Evolutionary conservation across 768 basidiomycete genomes (phyloP), one percentile per base, ranked within the genome.

Genomic region (Lentinula boryana): DNA sequence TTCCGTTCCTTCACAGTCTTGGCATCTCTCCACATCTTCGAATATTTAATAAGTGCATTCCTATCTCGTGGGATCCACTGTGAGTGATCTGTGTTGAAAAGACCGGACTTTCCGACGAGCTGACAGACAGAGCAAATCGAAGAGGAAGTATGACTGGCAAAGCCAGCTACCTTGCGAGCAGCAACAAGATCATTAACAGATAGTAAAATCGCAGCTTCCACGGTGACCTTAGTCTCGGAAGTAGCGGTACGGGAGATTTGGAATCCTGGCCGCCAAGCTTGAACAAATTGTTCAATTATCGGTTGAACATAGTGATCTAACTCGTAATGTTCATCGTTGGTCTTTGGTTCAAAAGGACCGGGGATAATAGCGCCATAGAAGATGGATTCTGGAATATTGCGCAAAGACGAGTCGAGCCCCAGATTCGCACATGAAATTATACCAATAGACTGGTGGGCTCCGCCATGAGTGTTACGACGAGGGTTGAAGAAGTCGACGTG

Each of bases 331-430:
- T 23, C 23, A 23, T 23, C 23, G 23, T 23, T 23, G 23, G 64
- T 53, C 0, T 63, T 63, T 0, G 77, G 76, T n/a, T 77, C 69
- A 2, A 64, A 50, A 0, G 77, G 78, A 0, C 78, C 72, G 1
- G 74, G 75, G 5, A 77, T 74, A 35, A 78, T 58, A 0, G 70
- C 76, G 0, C 68, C 72, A 0, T 76, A 64, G 58, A 71, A 78
- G 59, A 80, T 67, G 61, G 81, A 76, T 35, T 77, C 68, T 23
- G 0, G 61, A 63, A 51, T 65, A 49, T 23, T 23, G 5, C 48
- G 46, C 12, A 59, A 50, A 10, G 58, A 48, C 4, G 43, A 32
- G 18, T 48, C 23, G 5, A 59, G 48, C 7, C 13, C 35, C 5
- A 59, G 35, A 16, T 33, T 50, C 9, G 58, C 67, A 38, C 73